phyloP scores from a whole-genome alignment of 2,329 filamentous ascomycete species.

The Shiraia sp. region DNA sequence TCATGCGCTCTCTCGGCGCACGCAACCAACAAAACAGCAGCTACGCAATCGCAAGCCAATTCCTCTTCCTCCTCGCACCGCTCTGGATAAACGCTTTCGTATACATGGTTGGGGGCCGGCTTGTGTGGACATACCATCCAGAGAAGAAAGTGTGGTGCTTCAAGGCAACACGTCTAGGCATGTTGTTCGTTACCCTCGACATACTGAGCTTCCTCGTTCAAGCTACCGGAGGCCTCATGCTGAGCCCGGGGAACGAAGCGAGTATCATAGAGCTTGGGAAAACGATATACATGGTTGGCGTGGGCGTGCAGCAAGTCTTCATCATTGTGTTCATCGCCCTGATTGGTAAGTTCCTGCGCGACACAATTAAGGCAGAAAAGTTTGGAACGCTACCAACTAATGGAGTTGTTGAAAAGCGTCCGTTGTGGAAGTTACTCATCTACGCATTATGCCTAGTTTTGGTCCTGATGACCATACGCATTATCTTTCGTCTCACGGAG shows the following conservation, averaged over 20 bases:
- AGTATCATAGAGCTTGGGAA: conserved; percentile 44
- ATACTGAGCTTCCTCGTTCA: conserved; percentile 53
- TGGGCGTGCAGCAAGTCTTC: conserved; percentile 34
- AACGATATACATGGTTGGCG: conserved; percentile 47
- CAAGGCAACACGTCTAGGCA: conserved; percentile 44
- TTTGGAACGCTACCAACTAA: conserved; percentile 1
- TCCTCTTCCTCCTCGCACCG: conserved; percentile 52
- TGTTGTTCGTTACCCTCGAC: conserved; percentile 52
- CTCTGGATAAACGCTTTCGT: conserved; percentile 53
- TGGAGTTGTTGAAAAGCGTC: not conserved
- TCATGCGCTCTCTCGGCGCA: conserved; percentile 47
- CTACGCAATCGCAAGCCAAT: conserved; percentile 39
- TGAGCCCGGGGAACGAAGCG: conserved; percentile 27
- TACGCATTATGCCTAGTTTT: conserved; percentile 49
- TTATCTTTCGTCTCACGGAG: conserved; percentile 64
- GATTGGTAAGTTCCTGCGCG: conserved; percentile 24
- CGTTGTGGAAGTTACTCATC: conserved; percentile 30
- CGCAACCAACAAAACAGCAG: conserved; percentile 43
- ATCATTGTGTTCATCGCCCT: conserved; percentile 30
- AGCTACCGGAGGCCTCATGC: conserved; percentile 44
- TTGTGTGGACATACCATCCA: conserved; percentile 47
- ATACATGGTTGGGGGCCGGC: conserved; percentile 46
- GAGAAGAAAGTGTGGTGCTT: conserved; percentile 40
- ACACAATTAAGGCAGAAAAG: conserved; percentile 1
- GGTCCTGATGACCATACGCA: conserved; percentile 54